phyloP scores from a whole-genome alignment of 768 basidiomycete genomes.

The Termitomyces sp. region DNA sequence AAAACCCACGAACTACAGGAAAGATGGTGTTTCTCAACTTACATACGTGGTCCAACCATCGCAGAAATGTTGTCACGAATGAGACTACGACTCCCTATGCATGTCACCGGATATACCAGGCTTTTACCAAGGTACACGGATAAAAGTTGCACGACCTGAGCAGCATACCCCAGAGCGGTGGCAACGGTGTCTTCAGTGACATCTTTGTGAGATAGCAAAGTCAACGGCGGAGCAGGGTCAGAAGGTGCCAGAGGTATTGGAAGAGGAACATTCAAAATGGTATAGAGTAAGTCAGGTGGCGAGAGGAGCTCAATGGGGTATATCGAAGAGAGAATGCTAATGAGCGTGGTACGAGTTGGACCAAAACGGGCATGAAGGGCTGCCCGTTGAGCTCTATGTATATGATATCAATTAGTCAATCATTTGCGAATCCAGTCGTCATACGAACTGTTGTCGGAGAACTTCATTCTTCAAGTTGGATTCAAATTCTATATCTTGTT shows the following conservation, averaged over 20 bases:
- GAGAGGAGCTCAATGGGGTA: conserved; percentile 89
- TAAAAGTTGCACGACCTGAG: conserved; percentile 79
- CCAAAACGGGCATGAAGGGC: conserved; percentile 43
- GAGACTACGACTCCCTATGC: conserved; percentile 83
- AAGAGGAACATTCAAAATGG: conserved; percentile 82
- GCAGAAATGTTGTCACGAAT: conserved; percentile 90
- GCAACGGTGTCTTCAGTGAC: conserved; percentile 85
- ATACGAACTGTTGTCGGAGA: conserved; percentile 30
- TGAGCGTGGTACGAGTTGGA: conserved; percentile 53
- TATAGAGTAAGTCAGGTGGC: conserved; percentile 81
- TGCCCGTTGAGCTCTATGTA: conserved; percentile 39
- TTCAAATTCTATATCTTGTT: conserved; percentile 20
- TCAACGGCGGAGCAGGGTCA: conserved; percentile 81
- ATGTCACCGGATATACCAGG: conserved; percentile 86
- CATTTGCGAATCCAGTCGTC: background rate
- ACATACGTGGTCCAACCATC: conserved; percentile 95
- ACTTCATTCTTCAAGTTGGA: conserved; percentile 26
- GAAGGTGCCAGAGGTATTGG: conserved; percentile 73
- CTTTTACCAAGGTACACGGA: conserved; percentile 71
- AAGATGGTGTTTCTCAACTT: conserved; percentile 22
- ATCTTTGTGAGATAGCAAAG: conserved; percentile 54
- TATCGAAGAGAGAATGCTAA: conserved; percentile 67
- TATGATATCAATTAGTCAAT: conserved; percentile 10
- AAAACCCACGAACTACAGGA: background rate
- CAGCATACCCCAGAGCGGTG: conserved; percentile 86